These are phyloP conservation scores for Cyberlindnera maclurae DNA, from an alignment of 805 yeast genomes.

Conservation along the genomic window DNA sequence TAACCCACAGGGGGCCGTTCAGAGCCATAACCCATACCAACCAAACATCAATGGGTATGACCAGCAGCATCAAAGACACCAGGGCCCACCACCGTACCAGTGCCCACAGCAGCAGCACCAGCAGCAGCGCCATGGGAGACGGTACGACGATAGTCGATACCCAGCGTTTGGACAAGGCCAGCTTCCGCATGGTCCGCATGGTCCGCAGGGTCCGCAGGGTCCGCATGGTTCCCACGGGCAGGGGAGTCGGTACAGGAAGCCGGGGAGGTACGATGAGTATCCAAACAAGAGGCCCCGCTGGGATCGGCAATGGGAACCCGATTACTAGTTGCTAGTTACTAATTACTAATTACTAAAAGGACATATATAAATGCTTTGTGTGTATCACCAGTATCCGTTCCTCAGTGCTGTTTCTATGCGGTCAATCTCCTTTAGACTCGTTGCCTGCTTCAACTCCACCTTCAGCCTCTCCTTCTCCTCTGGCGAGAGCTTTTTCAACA, in stretches of 20 bases:
- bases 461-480: slow-evolving; percentile 48
- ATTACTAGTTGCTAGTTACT: too few relatives aligned
- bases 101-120: neutral
- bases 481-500: slow-evolving; percentile 36
- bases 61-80: neutral
- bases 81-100: neutral
- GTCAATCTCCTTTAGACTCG: slow-evolving; percentile 68
- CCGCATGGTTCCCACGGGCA: too few relatives aligned
- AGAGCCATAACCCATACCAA: neutral
- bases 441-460: slow-evolving; percentile 51
- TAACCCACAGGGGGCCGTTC: too few relatives aligned
- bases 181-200: too few relatives aligned
- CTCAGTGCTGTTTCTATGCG: slow-evolving; percentile 51
- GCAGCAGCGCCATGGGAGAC: neutral
- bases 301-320: neutral
- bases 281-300: neutral
- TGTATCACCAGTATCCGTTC: slow-evolving; percentile 27
- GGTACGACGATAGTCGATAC: too few relatives aligned
- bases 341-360: too few relatives aligned
- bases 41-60: neutral
- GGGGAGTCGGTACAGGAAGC: neutral
- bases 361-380: too few relatives aligned
- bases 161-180: neutral
- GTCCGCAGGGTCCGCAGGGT: too few relatives aligned
- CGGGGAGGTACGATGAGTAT: neutral